A percentile compares a stretch with the other conserved stretches of the same genome.
Conservation (phyloP, 805 yeast genomes). For the Hanseniaspora mollemarum region DNA sequence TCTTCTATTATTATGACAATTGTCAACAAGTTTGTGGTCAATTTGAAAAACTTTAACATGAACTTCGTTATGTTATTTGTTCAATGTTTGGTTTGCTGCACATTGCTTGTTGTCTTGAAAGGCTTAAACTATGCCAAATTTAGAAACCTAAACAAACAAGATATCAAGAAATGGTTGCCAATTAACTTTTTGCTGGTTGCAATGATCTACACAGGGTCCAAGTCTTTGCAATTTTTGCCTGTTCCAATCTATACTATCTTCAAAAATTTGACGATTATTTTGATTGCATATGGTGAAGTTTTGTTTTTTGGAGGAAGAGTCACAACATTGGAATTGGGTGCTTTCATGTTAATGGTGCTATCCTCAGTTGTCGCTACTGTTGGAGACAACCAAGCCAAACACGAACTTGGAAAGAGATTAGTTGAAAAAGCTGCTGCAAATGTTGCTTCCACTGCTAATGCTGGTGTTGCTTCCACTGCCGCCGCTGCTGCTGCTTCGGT, state of each 20-base stretch:
- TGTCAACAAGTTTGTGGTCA: conserved; percentile 87
- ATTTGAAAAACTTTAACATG: conserved; percentile 58
- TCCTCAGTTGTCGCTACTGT: conserved; percentile 93
- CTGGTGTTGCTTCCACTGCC: conserved; percentile 22
- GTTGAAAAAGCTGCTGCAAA: conserved; percentile 26
- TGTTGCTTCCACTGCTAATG: conserved; percentile 19
- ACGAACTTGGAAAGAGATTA: conserved; percentile 20
- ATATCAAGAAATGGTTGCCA: conserved; percentile 93
- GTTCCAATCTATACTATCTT: conserved; percentile 96
- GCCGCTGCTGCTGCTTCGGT: conserved; percentile 20
- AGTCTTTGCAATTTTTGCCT: conserved; percentile 80
- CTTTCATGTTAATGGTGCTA: conserved; percentile 83
- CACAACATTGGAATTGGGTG: conserved; percentile 76
- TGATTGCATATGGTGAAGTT: conserved; percentile 97
- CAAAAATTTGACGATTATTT: conserved; percentile 91
- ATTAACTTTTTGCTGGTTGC: conserved; percentile 77
- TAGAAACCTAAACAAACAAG: conserved; percentile 73
- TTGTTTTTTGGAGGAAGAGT: conserved; percentile 92
- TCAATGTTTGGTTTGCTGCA: conserved; percentile 75
- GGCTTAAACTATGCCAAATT: conserved; percentile 65
- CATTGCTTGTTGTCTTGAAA: conserved; percentile 63
- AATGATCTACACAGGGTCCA: conserved; percentile 94
- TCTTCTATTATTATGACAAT: conserved; percentile 96
- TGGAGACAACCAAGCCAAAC: conserved; percentile 49
- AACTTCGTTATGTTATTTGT: conserved; percentile 82